Evolutionary conservation across 441 rosid species (phyloP).

Genomic region (Omphalea diandra): DNA sequence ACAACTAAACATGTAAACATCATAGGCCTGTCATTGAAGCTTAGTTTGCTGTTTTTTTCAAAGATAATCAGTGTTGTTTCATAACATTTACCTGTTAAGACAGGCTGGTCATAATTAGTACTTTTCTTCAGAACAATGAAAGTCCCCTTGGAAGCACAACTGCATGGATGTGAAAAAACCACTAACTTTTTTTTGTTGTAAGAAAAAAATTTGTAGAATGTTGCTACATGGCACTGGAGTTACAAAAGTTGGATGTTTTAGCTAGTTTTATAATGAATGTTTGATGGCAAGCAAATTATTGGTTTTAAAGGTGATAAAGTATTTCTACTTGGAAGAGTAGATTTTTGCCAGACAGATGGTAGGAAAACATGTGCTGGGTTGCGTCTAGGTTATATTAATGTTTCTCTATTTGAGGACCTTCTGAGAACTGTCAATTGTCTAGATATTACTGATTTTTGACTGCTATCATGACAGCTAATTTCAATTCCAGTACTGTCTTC

Average conservation of each 20-base stretch:
- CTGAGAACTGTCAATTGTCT: background rate
- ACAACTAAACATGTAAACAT: too few relatives aligned
- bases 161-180: too few relatives aligned
- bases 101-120: background rate
- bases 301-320: background rate
- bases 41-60: too few relatives aligned
- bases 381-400: too few relatives aligned
- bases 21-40: too few relatives aligned
- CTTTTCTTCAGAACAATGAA: background rate
- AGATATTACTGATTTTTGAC: background rate
- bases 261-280: background rate
- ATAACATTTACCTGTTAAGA: background rate
- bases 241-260: background rate
- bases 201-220: background rate
- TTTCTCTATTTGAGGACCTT: background rate
- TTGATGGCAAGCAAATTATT: background rate
- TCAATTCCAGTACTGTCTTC: too few relatives aligned
- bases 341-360: background rate
- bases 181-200: too few relatives aligned
- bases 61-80: too few relatives aligned
- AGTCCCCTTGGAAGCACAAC: background rate
- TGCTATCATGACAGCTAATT: background rate
- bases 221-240: background rate
- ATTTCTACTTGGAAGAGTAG: background rate
- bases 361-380: background rate